phyloP scores from a whole-genome alignment of 2,329 filamentous ascomycete species.

The Paramyrothecium sp. region DNA sequence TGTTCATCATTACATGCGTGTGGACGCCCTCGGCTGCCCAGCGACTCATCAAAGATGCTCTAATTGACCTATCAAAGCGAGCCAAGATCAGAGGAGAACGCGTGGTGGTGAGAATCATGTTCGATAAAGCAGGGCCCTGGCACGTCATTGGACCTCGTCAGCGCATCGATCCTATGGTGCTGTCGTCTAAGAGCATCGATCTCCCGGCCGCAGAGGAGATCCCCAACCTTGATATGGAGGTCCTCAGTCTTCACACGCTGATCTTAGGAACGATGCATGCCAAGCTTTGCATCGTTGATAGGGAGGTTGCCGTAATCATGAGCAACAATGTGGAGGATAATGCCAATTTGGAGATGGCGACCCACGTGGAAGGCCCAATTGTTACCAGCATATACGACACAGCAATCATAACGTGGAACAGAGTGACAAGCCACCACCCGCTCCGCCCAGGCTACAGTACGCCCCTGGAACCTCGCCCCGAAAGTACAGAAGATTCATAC shows the following conservation, averaged over 20 bases:
- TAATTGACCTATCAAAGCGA: slow-evolving; percentile 66
- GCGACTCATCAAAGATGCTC: slow-evolving; percentile 63
- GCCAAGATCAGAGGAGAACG: slow-evolving; percentile 55
- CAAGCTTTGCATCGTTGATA: slow-evolving; percentile 77
- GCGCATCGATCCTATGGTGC: slow-evolving; percentile 55
- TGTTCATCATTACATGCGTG: slow-evolving; percentile 73
- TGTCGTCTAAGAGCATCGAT: slow-evolving; percentile 54
- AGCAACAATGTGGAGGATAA: slow-evolving; percentile 81
- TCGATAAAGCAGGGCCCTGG: slow-evolving; percentile 61
- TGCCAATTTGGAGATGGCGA: slow-evolving; percentile 80
- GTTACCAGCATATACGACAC: slow-evolving; percentile 76
- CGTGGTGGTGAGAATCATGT: slow-evolving; percentile 71
- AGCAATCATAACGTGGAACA: slow-evolving; percentile 71
- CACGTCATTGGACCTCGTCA: slow-evolving; percentile 66
- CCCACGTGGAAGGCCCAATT: slow-evolving; percentile 72
- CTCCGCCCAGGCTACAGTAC: slow-evolving; percentile 8
- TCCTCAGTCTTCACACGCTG: slow-evolving; percentile 70
- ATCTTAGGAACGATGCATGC: slow-evolving; percentile 73
- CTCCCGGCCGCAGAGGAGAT: slow-evolving; percentile 65
- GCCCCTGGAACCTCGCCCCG: too few relatives aligned
- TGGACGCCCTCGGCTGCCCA: slow-evolving; percentile 72
- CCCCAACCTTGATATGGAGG: slow-evolving; percentile 69
- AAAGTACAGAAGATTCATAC: slow-evolving; percentile 57
- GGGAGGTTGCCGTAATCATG: slow-evolving; percentile 67
- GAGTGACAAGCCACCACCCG: slow-evolving; percentile 36